Evolutionary conservation across 2,329 filamentous ascomycete species (phyloP).

Genomic region (Talaromyces sp.): DNA sequence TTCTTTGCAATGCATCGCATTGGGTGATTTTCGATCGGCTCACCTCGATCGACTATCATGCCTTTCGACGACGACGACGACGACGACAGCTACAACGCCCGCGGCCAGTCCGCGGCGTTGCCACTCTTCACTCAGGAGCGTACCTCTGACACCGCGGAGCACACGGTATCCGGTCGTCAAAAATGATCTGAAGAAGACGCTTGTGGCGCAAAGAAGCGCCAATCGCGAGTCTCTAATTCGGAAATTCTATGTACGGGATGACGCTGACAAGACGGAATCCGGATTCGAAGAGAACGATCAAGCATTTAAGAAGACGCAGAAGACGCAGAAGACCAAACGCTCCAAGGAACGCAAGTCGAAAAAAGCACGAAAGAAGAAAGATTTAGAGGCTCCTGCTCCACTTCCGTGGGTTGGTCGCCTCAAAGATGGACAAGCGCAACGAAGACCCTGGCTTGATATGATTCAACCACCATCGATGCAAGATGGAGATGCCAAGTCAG

Average conservation of each 20-base stretch:
- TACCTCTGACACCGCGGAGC: slow-evolving; percentile 16
- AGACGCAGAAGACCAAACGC: background rate
- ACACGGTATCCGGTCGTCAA: slow-evolving; percentile 27
- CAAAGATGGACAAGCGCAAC: slow-evolving; percentile 22
- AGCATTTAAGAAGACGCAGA: background rate
- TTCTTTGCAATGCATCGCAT: slow-evolving; percentile 16
- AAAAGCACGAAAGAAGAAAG: background rate
- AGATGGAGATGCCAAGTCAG: slow-evolving; percentile 24
- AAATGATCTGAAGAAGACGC: slow-evolving; percentile 37
- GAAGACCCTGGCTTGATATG: slow-evolving; percentile 33
- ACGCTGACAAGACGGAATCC: background rate
- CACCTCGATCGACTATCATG: background rate
- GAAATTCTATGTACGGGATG: slow-evolving; percentile 24
- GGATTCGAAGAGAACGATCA: background rate
- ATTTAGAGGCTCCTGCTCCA: background rate
- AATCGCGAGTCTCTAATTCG: slow-evolving; percentile 38
- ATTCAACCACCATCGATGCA: slow-evolving; percentile 17
- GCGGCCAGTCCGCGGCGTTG: background rate
- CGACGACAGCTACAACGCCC: background rate
- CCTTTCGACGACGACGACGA: background rate
- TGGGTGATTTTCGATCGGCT: slow-evolving; percentile 10
- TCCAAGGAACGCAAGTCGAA: background rate
- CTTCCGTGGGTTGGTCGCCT: slow-evolving; percentile 19
- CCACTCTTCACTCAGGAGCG: background rate
- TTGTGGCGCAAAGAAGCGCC: slow-evolving; percentile 39